Base-by-base conservation (phyloP, 192 early-diverging fungal genomes). In the Podila clonocystis region DNA sequence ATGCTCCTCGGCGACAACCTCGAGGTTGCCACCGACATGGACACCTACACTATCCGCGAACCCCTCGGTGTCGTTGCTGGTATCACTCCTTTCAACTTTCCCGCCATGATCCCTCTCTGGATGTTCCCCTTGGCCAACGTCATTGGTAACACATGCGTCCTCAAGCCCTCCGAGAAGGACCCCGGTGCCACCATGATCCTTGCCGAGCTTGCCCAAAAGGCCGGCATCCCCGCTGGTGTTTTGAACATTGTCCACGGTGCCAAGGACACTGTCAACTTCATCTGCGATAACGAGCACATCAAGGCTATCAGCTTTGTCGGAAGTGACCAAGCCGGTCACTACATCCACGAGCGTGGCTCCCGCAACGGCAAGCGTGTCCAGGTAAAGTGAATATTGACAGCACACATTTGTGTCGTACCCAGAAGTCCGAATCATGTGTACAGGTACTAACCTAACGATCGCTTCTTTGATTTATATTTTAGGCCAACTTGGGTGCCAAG, bases 11-110 rank as follows among this genome's bases (percentile, higher is more conserved):
- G 97, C 30, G 89, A 93, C 62, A 85, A 90, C 58, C 84, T 97
- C 22, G 90, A 92, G 50, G 97, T 98, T 24, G 83, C 95, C 9
- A 91, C 86, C 41, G 96, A 97, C 77, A 98, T 98, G 97, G 97
- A 97, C 65, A 98, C 97, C 20, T 97, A 95, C 86, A 94, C 93
- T 12, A 92, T 95, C 66, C 92, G 96, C 38, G 94, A 97, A 82
- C 97, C 97, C 28, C 84, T 94, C 61, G 97, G 97, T 68, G 97
- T 98, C 31, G 92, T 94, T 57, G 96, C 90, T 45, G 97, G 97
- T 62, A 97, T 98, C 68, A 92, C 91, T 72, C 96, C 97, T 55
- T 98, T 98, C 89, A 98, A 98, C 83, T 98, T 98, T 85, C 97
- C 97, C 5, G 97, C 96, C 48, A 97, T 97, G 96, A 92, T 93